Conservation (phyloP, 129 eudicot species). For the Apium graveolens region DNA sequence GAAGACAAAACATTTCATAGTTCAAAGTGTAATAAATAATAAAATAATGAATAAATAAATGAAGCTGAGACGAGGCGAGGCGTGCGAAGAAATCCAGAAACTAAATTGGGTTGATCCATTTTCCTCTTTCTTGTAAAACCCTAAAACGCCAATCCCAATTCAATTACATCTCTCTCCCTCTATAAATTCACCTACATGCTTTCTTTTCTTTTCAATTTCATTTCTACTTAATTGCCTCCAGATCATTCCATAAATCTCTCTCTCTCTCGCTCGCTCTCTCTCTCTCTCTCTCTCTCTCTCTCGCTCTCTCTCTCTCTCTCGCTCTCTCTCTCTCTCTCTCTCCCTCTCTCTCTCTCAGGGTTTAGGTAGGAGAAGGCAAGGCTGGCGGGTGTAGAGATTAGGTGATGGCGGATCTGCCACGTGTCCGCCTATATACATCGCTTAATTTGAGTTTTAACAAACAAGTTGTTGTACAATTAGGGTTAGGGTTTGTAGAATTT, state of each 20-base stretch:
- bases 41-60: no score
- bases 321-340: no score
- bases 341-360: neutral
- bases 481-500: conserved; percentile 24
- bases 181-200: neutral
- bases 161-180: neutral
- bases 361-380: conserved; percentile 19
- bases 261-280: no score
- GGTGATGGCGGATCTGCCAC: conserved; percentile 84
- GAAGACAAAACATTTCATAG: no score
- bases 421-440: conserved; percentile 45
- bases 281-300: no score
- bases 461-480: conserved; percentile 23
- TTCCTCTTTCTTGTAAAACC: neutral
- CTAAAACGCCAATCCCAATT: neutral
- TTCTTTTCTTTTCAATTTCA: neutral
- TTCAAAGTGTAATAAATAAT: no score
- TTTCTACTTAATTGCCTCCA: neutral
- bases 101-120: neutral
- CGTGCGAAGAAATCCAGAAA: neutral
- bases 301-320: no score
- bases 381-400: conserved; percentile 46
- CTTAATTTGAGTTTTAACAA: conserved; percentile 17
- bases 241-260: neutral
- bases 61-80: neutral